Percentiles rank a stretch among this genome's conserved stretches.
Conservation (phyloP, 371 early-diverging fungal species). For the Choanephora cucurbitarum region DNA sequence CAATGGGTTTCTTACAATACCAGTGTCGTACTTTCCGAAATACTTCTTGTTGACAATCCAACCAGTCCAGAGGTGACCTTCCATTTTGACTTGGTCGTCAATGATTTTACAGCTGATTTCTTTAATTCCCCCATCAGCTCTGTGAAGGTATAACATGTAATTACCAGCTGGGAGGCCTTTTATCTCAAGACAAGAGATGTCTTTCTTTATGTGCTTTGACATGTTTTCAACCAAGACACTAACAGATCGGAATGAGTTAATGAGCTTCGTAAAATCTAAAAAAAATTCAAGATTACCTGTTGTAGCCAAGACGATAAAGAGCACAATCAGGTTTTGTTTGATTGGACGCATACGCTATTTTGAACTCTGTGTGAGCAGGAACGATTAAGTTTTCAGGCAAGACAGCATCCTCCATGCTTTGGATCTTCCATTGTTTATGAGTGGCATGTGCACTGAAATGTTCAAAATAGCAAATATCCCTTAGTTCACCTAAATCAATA, state of each 20-base stretch:
- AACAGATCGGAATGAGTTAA: not conserved
- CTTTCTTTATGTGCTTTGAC: slow-evolving; percentile 2
- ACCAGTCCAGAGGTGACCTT: slow-evolving; percentile 16
- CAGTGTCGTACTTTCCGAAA: slow-evolving; percentile 10
- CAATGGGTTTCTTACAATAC: slow-evolving; percentile 10
- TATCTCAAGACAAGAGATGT: slow-evolving; percentile 17
- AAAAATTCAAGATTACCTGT: too few species aligned
- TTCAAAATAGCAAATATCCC: slow-evolving; percentile 19
- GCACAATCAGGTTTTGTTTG: not conserved
- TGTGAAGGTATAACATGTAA: slow-evolving; percentile 19
- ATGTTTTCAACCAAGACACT: slow-evolving; percentile 4
- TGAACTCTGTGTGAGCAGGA: slow-evolving; percentile 31
- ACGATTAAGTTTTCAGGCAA: slow-evolving; percentile 27
- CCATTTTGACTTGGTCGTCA: not conserved
- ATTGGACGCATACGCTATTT: slow-evolving; percentile 18
- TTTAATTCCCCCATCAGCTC: not conserved
- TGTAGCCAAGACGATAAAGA: not conserved
- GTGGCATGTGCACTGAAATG: slow-evolving; percentile 1
- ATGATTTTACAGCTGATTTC: slow-evolving; percentile 12
- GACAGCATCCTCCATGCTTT: not conserved
- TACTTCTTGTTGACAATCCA: slow-evolving; percentile 19
- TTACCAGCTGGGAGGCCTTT: slow-evolving; percentile 32
- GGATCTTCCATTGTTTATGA: slow-evolving; percentile 17
- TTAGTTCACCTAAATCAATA: slow-evolving; percentile 42
- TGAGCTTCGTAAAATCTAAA: too few species aligned